Evolutionary conservation across 176 grass and related monocot genomes (phyloP).

Genomic region (Hsuehochloa calcarea): DNA sequence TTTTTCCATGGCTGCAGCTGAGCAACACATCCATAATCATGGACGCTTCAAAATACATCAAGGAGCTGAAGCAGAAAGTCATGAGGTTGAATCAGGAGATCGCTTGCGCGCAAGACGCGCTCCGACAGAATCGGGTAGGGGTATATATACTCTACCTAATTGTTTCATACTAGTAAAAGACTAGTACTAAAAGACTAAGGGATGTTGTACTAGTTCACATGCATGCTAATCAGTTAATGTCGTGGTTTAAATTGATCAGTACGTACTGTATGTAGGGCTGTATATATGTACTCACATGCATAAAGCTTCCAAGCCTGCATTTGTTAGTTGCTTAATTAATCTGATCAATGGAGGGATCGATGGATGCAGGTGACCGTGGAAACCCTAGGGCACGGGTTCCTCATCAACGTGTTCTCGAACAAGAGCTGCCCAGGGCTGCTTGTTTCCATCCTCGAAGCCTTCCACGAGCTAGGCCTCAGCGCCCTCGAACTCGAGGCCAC

Average conservation of each 20-base stretch:
- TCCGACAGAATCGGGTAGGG: conserved; percentile 21
- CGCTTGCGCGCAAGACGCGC: conserved; percentile 48
- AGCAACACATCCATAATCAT: conserved; percentile 83
- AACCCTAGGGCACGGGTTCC: conserved; percentile 78
- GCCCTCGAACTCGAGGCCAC: conserved; percentile 76
- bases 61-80: conserved; percentile 94
- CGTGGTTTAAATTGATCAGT: background rate
- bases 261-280: background rate
- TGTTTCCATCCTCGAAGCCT: conserved; percentile 75
- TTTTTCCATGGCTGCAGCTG: conserved; percentile 38
- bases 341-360: background rate
- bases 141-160: background rate
- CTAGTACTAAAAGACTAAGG: background rate
- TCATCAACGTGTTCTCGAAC: conserved; percentile 75
- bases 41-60: conserved; percentile 92
- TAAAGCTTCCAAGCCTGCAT: background rate
- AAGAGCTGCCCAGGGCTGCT: conserved; percentile 88
- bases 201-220: background rate
- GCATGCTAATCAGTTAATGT: background rate
- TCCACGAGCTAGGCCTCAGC: conserved; percentile 86
- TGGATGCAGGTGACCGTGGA: conserved; percentile 76
- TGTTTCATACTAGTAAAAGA: background rate
- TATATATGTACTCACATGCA: background rate
- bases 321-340: conserved; percentile 9
- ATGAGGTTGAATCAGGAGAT: conserved; percentile 89